Evolutionary conservation across 1,284 basidiomycete genomes (phyloP), one percentile per base, ranked within the genome.

Genomic region (Pseudomicrostroma phylloplanum): DNA sequence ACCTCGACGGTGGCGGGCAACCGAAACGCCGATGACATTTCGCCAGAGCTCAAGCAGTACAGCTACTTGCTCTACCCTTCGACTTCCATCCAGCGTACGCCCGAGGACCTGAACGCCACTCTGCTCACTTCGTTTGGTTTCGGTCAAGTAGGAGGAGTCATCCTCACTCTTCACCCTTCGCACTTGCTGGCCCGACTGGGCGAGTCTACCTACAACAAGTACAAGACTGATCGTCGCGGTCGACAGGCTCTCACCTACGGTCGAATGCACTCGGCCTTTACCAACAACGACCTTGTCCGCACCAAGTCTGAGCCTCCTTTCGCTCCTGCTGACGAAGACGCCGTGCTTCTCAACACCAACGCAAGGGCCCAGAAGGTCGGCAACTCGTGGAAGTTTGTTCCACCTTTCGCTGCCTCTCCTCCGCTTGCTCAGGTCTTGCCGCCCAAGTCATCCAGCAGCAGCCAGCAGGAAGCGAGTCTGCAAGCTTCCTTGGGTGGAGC

Each of bases 291-390:
- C 58, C 68, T 76, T 58, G 92, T 98, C 69, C 89, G 89, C 82
- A 87, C 98, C 85, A 97, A 98, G 84, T 93, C 96, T 43, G 85
- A 86, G 42, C 92, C 94, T 21, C 96, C 93, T 21, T 98, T 93
- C 83, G 82, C 85, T 55, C 85, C 86, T 64, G 93, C 97, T 72
- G 84, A 96, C 67, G 94, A 98, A 81, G 85, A 84, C 56, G 85
- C 87, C 54, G 91, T 97, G 41, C 84, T 97, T 56, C 84, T 97
- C 80, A 98, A 98, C 84, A 90, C 92, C 0, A 83, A 93, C 79
- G 93, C 94, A 7, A 87, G 94, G 26, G 73, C 73, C 19, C 58
- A 59, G 61, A 66, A 71, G 57, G 65, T 66, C 19, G 68, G 67
- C 56, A 72, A 71, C 68, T 68, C 67, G 63, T 76, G 68, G 59